Conservation (phyloP, 2,329 filamentous ascomycete species). For the Hymenoscyphus linearis region DNA sequence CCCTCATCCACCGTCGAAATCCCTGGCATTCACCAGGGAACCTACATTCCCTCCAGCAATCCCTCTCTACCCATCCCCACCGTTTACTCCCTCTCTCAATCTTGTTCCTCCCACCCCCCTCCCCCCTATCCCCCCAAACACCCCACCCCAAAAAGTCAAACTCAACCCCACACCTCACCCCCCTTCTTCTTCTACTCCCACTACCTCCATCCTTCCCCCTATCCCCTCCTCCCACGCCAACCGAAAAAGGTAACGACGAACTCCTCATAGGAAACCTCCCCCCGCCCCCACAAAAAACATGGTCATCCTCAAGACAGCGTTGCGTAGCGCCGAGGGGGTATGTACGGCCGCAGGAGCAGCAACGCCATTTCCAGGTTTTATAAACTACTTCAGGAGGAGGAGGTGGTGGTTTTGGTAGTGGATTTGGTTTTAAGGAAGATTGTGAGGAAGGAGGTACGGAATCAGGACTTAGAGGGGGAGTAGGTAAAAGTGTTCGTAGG, state of each 20-base stretch:
- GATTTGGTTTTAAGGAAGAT: no score
- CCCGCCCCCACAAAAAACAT: constrained; percentile 25
- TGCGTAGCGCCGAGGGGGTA: constrained; percentile 34
- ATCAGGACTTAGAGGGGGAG: constrained; percentile 22
- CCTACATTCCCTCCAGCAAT: constrained; percentile 23
- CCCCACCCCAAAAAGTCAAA: constrained; percentile 14
- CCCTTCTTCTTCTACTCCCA: background rate
- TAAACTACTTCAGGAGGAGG: constrained; percentile 15
- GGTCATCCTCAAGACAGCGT: constrained; percentile 32
- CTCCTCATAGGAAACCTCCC: background rate
- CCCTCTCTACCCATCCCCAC: no score
- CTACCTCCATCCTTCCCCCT: background rate
- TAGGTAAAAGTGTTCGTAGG: constrained; percentile 22
- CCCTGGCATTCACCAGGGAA: constrained; percentile 21
- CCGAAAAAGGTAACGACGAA: background rate
- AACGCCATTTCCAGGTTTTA: constrained; percentile 35
- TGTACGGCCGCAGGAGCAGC: constrained; percentile 30
- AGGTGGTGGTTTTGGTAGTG: no score
- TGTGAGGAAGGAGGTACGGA: no score
- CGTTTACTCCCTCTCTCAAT: no score
- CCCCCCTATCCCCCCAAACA: no score
- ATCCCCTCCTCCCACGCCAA: background rate
- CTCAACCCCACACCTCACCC: constrained; percentile 12
- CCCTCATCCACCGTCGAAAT: constrained; percentile 1
- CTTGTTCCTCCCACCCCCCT: no score